Evolutionary conservation across 2,329 filamentous ascomycete species (phyloP).

Genomic region (Pseudonectria foliicola): DNA sequence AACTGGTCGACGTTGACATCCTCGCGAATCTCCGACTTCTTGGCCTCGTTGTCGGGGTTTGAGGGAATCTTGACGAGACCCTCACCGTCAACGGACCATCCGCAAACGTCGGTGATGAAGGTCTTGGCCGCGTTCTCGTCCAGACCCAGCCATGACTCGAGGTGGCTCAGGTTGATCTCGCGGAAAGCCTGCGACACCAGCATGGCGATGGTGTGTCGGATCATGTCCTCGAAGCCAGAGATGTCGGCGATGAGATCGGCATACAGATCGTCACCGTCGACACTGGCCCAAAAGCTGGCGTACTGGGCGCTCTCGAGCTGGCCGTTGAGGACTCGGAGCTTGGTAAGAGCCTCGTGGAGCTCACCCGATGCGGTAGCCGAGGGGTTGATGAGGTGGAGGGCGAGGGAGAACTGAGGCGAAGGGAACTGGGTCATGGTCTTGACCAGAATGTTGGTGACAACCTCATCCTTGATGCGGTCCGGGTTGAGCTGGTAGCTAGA

Average conservation of each 20-base stretch:
- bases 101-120: constrained; percentile 78
- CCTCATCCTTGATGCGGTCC: constrained; percentile 92
- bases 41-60: constrained; percentile 96
- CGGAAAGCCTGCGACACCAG: constrained; percentile 77
- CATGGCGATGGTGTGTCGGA: constrained; percentile 82
- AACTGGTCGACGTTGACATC: constrained; percentile 90
- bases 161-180: constrained; percentile 58
- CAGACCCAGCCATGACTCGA: constrained; percentile 72
- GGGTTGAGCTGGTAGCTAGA: constrained; percentile 98
- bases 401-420: constrained; percentile 87
- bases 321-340: constrained; percentile 76
- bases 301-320: constrained; percentile 90
- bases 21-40: constrained; percentile 91
- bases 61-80: constrained; percentile 67
- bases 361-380: constrained; percentile 60
- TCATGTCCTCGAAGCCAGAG: constrained; percentile 86
- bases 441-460: constrained; percentile 97
- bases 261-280: constrained; percentile 92
- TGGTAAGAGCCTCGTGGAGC: constrained; percentile 83
- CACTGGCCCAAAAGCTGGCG: constrained; percentile 82
- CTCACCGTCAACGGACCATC: constrained; percentile 70
- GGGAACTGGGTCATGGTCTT: constrained; percentile 97
- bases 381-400: constrained; percentile 86
- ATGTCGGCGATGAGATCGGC: constrained; percentile 94
- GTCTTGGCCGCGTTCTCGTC: constrained; percentile 61